Evolutionary conservation across 2,329 filamentous ascomycete genomes (phyloP).

Genomic region (Epicoccum sorghinum): DNA sequence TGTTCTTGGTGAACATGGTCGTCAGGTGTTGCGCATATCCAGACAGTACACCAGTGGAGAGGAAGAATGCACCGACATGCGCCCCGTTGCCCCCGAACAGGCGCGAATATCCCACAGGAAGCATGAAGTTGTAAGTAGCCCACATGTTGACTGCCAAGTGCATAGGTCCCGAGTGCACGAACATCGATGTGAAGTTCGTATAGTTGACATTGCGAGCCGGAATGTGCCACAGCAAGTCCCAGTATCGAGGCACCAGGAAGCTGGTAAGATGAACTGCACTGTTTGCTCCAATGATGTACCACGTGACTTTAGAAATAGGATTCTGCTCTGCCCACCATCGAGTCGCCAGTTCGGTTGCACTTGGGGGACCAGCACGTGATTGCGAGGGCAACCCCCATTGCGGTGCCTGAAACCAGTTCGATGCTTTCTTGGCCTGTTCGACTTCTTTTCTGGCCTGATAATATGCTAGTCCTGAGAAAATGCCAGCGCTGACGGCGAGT

Average conservation of each 20-base stretch:
- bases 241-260: conserved; percentile 29
- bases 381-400: conserved; percentile 20
- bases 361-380: conserved; percentile 26
- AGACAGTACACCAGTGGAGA: conserved; percentile 37
- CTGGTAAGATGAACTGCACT: conserved; percentile 35
- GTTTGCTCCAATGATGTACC: conserved; percentile 38
- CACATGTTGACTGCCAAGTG: conserved; percentile 40
- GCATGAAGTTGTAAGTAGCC: conserved; percentile 40
- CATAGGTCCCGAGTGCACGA: conserved; percentile 31
- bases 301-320: conserved; percentile 36
- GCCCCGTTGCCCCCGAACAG: conserved; percentile 40
- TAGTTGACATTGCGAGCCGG: conserved; percentile 39
- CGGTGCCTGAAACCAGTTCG: conserved; percentile 24
- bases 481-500: conserved; percentile 32
- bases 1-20: conserved; percentile 31
- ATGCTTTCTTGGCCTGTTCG: conserved; percentile 24
- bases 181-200: conserved; percentile 38
- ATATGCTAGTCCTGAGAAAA: conserved; percentile 38
- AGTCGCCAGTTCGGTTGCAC: conserved; percentile 35
- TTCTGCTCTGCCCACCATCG: conserved; percentile 32
- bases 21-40: conserved; percentile 40
- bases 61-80: conserved; percentile 39
- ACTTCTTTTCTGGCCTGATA: conserved; percentile 37
- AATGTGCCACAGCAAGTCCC: conserved; percentile 38
- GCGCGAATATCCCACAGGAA: conserved; percentile 34